Base-by-base conservation (phyloP, 441 rosid genomes). In the Metrosideros polymorpha region DNA sequence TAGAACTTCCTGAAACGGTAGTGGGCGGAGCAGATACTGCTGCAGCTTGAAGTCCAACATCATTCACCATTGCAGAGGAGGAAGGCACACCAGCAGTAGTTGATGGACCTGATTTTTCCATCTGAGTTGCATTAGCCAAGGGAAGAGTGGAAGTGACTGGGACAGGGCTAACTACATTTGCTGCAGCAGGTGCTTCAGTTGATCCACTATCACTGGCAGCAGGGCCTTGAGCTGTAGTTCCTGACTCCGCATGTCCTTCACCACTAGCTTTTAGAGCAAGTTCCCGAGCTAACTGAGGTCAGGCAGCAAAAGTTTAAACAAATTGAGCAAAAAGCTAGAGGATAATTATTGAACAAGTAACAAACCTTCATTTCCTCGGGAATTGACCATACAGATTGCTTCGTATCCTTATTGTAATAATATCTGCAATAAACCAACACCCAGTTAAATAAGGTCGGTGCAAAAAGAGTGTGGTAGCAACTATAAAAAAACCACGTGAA, bases 351-450 rank as follows among this genome's bases (percentile, higher is more conserved):
- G 83, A 85, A 86, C 10, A 85, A 47, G 83, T 86, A 71, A 77
- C 51, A 85, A 85, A 98, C 99, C 99, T 94, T 96, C 91, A 98
- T 90, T 86, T 98, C 99, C 84, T 98, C 99, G 35, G 98, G 99
- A 54, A 98, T 94, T 85, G 98, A 89, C 99, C 99, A 98, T 93
- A 95, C 95, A 63, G 99, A 98, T 90, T 94, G 94, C 89, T 96
- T 96, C 66, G 99, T 94, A 85, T 93, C 92, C 94, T 98, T 98
- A 92, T 97, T 96, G 92, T 96, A 95, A 87, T 95, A 98, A 89
- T 98, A 98, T 91, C 99, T 98, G 93, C 87, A 85, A 83, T 51
- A 88, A 87, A 82, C 25, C 57, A 90, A 39, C 17, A 12, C 84
- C 49, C 42, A 30, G 86, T 87, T 87, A 83, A 25, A 82, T 66